phyloP scores from a whole-genome alignment of 106 monocot species.

The Posidonia australis region DNA sequence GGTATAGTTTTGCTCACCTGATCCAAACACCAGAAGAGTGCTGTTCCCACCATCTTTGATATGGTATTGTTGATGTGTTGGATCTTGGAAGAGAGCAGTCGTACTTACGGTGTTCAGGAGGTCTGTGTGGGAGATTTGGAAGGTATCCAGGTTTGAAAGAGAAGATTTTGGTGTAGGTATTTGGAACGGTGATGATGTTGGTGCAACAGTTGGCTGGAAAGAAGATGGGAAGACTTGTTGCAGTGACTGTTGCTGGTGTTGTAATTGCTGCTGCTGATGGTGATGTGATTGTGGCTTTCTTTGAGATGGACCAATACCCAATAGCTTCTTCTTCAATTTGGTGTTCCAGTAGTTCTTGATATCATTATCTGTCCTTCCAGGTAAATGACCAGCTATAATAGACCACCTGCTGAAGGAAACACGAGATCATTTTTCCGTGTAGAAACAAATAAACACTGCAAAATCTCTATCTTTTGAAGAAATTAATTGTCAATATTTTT shows the following conservation, averaged over 20 bases:
- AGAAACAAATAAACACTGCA: background rate
- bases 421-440: background rate
- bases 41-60: background rate
- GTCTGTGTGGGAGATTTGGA: slow-evolving; percentile 9
- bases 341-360: slow-evolving; percentile 82
- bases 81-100: background rate
- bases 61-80: background rate
- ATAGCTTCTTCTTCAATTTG: slow-evolving; percentile 53
- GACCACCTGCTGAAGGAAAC: slow-evolving; percentile 38
- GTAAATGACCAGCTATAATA: slow-evolving; percentile 48
- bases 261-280: slow-evolving; percentile 7
- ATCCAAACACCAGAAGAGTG: slow-evolving; percentile 19
- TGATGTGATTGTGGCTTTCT: slow-evolving; percentile 17
- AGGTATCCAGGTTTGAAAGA: background rate
- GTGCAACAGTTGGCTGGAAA: slow-evolving; percentile 1
- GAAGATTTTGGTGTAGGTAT: background rate
- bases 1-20: slow-evolving; percentile 8
- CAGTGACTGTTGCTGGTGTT: background rate
- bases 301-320: slow-evolving; percentile 23
- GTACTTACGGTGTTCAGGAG: background rate
- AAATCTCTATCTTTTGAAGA: background rate
- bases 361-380: slow-evolving; percentile 64
- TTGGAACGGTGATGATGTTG: background rate
- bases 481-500: background rate
- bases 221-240: slow-evolving; percentile 3